Percentiles rank a stretch among this genome's conserved stretches.
Conservation (phyloP, 768 basidiomycete species). For the Cyathus striatus region DNA sequence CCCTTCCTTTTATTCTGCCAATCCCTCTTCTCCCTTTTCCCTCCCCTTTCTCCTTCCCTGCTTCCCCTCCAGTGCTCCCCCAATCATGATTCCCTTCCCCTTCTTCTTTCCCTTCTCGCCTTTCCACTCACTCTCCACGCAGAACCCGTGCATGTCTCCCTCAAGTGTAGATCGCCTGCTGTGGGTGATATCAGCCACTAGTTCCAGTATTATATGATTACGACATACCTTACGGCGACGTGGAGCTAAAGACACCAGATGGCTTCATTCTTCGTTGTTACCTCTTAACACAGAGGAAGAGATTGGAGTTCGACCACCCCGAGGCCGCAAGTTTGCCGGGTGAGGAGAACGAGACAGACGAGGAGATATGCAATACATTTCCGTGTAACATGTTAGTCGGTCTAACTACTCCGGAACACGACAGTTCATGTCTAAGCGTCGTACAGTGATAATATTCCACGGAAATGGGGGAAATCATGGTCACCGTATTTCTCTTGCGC, state of each 20-base stretch:
- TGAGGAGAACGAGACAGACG: constrained; percentile 38
- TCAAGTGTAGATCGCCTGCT: no score
- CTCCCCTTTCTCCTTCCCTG: no score
- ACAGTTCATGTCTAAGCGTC: constrained; percentile 49
- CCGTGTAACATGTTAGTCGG: not conserved
- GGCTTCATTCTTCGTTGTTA: constrained; percentile 70
- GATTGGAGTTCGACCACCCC: constrained; percentile 30
- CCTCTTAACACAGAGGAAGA: constrained; percentile 60
- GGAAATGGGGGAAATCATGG: constrained; percentile 87
- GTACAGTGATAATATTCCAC: constrained; percentile 91
- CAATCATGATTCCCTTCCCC: no score
- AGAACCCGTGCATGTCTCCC: no score
- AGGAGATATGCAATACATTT: constrained; percentile 39
- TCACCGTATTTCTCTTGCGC: constrained; percentile 85
- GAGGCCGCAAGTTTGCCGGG: constrained; percentile 26
- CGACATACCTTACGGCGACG: constrained; percentile 69
- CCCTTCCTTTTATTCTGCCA: no score
- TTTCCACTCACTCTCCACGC: no score
- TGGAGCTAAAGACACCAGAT: constrained; percentile 71
- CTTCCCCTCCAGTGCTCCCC: no score
- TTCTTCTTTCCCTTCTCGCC: no score
- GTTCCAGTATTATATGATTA: no score
- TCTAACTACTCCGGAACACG: not conserved
- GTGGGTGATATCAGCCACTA: no score
- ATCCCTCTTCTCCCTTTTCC: no score